Base-by-base conservation (phyloP, 768 basidiomycete genomes). In the Macrolepiota dolichaula region DNA sequence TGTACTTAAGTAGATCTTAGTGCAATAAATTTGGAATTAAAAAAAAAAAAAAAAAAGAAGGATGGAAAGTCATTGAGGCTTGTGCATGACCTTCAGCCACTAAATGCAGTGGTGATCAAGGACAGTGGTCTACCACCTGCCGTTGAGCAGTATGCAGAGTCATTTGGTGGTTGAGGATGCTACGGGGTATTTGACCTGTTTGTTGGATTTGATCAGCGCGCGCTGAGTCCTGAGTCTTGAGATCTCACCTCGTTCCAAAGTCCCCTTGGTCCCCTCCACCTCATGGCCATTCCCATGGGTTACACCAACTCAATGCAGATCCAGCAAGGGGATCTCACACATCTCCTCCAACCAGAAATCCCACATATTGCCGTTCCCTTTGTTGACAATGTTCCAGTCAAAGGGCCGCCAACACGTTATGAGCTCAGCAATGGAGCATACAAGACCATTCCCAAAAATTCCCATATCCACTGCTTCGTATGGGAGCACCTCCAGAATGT, bases 231-330 rank as follows among this genome's bases (percentile, higher is more conserved):
- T 1, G 55, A 52, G 4, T 79, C 72, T 0, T 53, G 71, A 5
- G 74, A 81, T 38, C 62, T 76, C 4, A 81, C 78, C 0, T 76
- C 75, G 0, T 81, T 81, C 63, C 71, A 76, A 59, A 74, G 71
- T 0, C 77, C 75, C 1, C 64, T 74, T 62, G 57, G 73, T 2
- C 61, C 68, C 0, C 56, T 69, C 2, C 62, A 69, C 0, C 69
- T 80, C 0, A 68, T 68, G 0, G 65, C 68, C 0, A 57, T 81
- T 0, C 77, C 77, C 0, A 78, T 77, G 76, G 81, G 78, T 0
- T 64, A 46, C 55, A 62, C 62, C 17, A 66, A 61, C 40, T 65
- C 58, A 5, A 44, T 72, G 2, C 69, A 68, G 1, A 72, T 76
- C 0, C 73, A 73, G 24, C 74, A 79, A 6, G 69, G 66, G 0